phyloP scores from a whole-genome alignment of 2,329 filamentous ascomycete genomes.

The Arthrobotrys megalospora region DNA sequence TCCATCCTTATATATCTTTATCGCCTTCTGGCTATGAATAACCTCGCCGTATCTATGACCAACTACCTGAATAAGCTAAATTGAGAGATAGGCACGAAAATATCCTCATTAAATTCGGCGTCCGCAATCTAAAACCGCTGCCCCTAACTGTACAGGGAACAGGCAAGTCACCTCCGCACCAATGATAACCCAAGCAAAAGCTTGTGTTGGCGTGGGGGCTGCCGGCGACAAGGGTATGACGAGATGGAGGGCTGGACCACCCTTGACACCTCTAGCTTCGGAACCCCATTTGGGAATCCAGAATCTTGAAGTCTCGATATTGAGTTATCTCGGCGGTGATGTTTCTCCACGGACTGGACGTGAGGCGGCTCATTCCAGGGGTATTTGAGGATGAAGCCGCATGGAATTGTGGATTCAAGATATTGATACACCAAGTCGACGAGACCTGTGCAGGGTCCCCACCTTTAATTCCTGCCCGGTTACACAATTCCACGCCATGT shows the following conservation, averaged over 20 bases:
- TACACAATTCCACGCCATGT: conserved; percentile 39
- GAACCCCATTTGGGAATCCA: conserved; percentile 1
- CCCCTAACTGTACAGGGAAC: conserved; percentile 25
- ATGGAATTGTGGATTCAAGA: conserved; percentile 22
- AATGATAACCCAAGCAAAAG: conserved; percentile 21
- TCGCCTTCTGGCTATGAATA: conserved; percentile 21
- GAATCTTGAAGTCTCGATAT: conserved; percentile 24
- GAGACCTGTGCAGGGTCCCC: background rate
- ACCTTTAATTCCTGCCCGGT: conserved; percentile 28
- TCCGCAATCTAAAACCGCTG: conserved; percentile 13
- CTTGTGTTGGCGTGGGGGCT: conserved; percentile 51
- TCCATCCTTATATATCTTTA: conserved; percentile 28
- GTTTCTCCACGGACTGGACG: conserved; percentile 42
- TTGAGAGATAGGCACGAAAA: conserved; percentile 14
- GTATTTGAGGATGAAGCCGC: conserved; percentile 15
- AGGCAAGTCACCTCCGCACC: conserved; percentile 27
- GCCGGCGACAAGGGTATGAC: conserved; percentile 16
- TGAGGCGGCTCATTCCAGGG: conserved; percentile 36
- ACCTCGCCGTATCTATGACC: conserved; percentile 22
- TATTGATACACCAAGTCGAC: background rate
- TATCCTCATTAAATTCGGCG: conserved; percentile 20
- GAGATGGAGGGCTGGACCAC: background rate
- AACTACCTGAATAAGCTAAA: conserved; percentile 31
- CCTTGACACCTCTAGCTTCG: background rate
- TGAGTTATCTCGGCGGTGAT: conserved; percentile 2